A percentile compares a stretch with the other conserved stretches of the same genome.
These are phyloP conservation scores for Effrenium voratum DNA, from an alignment of 73 alveolate genomes.

Conservation along the genomic window DNA sequence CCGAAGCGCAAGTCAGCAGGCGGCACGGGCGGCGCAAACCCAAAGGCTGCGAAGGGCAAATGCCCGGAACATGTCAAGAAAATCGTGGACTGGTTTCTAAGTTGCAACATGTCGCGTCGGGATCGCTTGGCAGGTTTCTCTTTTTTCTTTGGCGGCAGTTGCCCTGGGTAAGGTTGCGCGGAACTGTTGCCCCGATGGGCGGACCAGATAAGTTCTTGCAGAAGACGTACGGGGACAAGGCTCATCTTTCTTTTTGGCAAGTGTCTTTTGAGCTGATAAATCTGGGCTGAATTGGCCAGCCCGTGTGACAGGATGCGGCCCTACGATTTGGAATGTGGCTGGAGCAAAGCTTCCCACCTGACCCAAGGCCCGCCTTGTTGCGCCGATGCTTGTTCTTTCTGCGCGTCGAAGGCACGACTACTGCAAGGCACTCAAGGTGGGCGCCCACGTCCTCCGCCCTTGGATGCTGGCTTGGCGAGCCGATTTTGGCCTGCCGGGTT, in stretches of 20 bases:
- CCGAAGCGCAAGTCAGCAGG: too few species aligned
- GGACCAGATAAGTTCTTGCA: neutral
- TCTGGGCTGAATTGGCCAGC: neutral
- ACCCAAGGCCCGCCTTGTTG: neutral
- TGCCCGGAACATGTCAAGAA: neutral
- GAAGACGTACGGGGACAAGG: neutral
- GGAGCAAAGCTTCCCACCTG: neutral
- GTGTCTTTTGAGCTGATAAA: neutral
- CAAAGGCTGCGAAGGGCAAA: too few species aligned
- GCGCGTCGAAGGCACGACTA: neutral
- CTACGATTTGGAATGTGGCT: neutral
- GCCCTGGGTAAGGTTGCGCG: neutral
- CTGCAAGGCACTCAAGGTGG: neutral
- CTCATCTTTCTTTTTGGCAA: neutral
- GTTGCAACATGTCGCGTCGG: neutral
- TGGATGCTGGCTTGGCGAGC: neutral
- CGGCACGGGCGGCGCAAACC: too few species aligned
- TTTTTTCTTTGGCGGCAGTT: neutral
- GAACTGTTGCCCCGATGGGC: neutral
- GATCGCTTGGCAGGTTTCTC: neutral
- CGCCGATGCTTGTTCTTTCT: neutral
- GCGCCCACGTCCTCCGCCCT: constrained; percentile 1
- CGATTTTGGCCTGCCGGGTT: neutral
- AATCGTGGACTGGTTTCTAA: neutral
- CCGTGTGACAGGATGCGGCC: neutral